Conservation (phyloP, 345 rosid species). For the Salix brachista region DNA sequence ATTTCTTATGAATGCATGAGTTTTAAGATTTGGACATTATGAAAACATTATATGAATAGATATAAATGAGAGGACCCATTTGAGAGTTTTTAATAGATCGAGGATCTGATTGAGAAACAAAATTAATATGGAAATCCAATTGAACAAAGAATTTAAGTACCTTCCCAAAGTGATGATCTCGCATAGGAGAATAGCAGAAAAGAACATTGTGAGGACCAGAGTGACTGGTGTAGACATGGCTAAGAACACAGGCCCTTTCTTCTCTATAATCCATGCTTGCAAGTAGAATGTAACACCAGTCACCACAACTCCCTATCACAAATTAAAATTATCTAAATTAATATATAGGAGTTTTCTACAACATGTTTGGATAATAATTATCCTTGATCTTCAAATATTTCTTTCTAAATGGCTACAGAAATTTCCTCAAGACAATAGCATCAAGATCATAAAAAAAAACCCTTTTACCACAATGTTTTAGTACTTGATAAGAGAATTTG, state of each 20-base stretch:
- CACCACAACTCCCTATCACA: conserved; percentile 73
- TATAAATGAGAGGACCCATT: background rate
- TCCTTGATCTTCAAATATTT: background rate
- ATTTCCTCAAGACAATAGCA: too few relatives aligned
- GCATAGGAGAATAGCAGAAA: conserved; percentile 57
- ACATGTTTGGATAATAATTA: background rate
- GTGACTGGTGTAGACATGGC: conserved; percentile 84
- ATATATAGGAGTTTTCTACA: background rate
- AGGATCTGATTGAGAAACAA: background rate
- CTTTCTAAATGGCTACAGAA: too few relatives aligned
- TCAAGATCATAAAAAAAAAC: too few relatives aligned
- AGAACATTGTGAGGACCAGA: conserved; percentile 57
- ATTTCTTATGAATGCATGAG: too few relatives aligned
- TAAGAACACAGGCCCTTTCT: conserved; percentile 82
- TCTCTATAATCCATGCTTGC: conserved; percentile 90
- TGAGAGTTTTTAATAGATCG: background rate
- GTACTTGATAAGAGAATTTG: too few relatives aligned
- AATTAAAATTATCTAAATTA: background rate
- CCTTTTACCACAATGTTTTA: too few relatives aligned
- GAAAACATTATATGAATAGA: background rate
- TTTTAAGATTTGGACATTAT: too few relatives aligned
- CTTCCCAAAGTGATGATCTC: conserved; percentile 63
- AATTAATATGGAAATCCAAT: background rate
- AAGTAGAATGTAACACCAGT: conserved; percentile 78
- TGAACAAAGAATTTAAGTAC: background rate